Conservation (phyloP, 768 basidiomycete genomes). For the Mycena venus region DNA sequence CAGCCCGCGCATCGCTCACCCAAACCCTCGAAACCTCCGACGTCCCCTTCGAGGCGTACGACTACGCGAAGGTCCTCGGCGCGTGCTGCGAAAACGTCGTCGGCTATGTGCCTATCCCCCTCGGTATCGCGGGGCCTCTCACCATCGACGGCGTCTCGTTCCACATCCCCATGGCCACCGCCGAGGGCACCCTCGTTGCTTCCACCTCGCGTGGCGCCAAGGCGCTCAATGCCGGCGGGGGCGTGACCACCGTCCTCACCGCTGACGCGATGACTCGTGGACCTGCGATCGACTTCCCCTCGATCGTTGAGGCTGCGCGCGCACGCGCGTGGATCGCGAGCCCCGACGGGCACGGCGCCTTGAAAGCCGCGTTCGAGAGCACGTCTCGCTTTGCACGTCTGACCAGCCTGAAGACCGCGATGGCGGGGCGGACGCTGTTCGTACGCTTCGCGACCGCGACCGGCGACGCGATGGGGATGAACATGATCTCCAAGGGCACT, state of each 20-base stretch:
- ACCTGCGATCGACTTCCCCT: constrained; percentile 97
- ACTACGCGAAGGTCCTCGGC: constrained; percentile 93
- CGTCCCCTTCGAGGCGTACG: constrained; percentile 88
- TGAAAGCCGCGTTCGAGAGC: constrained; percentile 92
- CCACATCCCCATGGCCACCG: constrained; percentile 99
- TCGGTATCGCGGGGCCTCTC: constrained; percentile 96
- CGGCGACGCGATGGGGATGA: constrained; percentile 99
- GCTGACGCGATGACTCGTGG: constrained; percentile 98
- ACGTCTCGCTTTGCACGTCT: constrained; percentile 94
- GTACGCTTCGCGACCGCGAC: constrained; percentile 95
- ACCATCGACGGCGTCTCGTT: constrained; percentile 87
- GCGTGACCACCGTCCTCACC: constrained; percentile 93
- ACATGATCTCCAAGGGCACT: constrained; percentile 99
- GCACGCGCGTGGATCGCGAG: constrained; percentile 91
- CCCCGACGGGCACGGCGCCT: constrained; percentile 78
- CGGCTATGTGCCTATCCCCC: constrained; percentile 95
- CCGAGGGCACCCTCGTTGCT: constrained; percentile 98
- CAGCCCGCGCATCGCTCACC: constrained; percentile 88
- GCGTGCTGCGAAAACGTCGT: constrained; percentile 99
- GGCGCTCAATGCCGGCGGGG: constrained; percentile 95
- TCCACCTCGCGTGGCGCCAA: constrained; percentile 98
- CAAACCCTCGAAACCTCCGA: constrained; percentile 87
- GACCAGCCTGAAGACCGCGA: constrained; percentile 85
- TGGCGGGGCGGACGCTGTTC: constrained; percentile 95
- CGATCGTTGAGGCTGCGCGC: constrained; percentile 80